Evolutionary conservation across 768 basidiomycete species (phyloP), one percentile per base, ranked within the genome.

Genomic region (Fistulinella prunicolor): DNA sequence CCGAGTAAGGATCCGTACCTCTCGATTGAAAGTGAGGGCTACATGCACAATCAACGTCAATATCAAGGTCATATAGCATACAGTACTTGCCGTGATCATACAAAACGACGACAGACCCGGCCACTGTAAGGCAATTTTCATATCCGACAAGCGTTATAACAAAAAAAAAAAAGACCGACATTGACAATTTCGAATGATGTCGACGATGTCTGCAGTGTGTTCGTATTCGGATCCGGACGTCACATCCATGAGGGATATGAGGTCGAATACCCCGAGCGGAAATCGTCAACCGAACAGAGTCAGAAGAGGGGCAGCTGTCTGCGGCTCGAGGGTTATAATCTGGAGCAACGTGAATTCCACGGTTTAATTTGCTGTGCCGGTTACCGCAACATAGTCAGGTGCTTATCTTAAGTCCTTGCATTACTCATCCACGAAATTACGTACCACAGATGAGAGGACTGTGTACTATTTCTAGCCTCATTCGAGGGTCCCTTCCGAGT

Each of bases 31-130:
- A 1, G 43, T 60, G 20, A 61, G 34, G 22, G 32, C 57, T 61
- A 17, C 16, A 13, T 26, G 29, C 9, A 19, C 10, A 4, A 34
- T 50, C 1, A 49, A 24, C 23, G 13, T 28, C 6, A 9, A n/a
- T 21, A 19, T 45, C 30, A 24, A 6, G 21, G 17, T 20, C 22
- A 34, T 3, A 13, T 17, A n/a, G 14, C 0, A 42, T 17, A 6
- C 2, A 23, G 9, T 28, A 41, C 54, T 53, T 14, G 37, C 60
- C 34, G 36, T 61, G 60, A 36, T 62, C 60, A 16, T 61, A 60
- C 32, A 62, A 41, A 23, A 60, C 24, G 4, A 47, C 16, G 3
- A 51, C 10, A 6, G 51, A 30, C 6, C 54, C 38, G 3, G 47
- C 38, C 13, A 29, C 60, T 60, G 38, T 16, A 23, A 32, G 47